phyloP scores from a whole-genome alignment of 352 stramenopile species.

The Elongisporangium anandrum region DNA sequence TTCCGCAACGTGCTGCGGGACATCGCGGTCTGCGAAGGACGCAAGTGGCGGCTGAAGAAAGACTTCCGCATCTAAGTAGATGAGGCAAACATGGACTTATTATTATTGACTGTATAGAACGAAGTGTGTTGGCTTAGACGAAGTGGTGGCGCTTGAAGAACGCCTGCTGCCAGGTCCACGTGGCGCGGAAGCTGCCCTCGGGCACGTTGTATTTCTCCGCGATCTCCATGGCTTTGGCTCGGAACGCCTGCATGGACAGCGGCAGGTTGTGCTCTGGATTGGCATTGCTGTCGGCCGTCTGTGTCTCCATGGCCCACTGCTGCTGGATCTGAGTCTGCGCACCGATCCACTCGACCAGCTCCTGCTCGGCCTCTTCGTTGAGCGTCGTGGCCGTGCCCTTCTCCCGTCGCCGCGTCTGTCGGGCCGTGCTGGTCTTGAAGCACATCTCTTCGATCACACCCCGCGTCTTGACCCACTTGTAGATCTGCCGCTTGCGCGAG shows the following conservation, averaged over 20 bases:
- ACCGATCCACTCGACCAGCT: slow-evolving; percentile 29
- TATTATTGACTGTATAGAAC: neutral
- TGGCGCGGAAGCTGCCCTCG: slow-evolving; percentile 28
- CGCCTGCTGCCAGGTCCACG: slow-evolving; percentile 39
- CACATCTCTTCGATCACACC: slow-evolving; percentile 28
- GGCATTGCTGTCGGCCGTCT: neutral
- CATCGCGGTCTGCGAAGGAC: slow-evolving; percentile 65
- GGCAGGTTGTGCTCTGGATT: neutral
- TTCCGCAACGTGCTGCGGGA: slow-evolving; percentile 83
- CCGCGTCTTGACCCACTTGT: slow-evolving; percentile 40
- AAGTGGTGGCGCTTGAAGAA: slow-evolving; percentile 34
- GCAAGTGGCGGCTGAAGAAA: slow-evolving; percentile 70
- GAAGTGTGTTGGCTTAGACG: neutral
- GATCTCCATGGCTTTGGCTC: slow-evolving; percentile 30
- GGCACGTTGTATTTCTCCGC: slow-evolving; percentile 28
- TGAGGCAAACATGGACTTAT: neutral
- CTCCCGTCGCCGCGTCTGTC: slow-evolving; percentile 24
- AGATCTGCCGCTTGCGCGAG: slow-evolving; percentile 47
- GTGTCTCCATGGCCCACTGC: neutral
- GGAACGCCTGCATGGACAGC: slow-evolving; percentile 23
- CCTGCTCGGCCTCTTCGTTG: slow-evolving; percentile 18
- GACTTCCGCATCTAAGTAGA: slow-evolving; percentile 30
- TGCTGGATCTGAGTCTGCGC: slow-evolving; percentile 5
- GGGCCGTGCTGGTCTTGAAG: slow-evolving; percentile 29
- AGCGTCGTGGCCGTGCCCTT: slow-evolving; percentile 37